These are phyloP conservation scores for Pestalotiopsis sp. DNA, from an alignment of 2,329 filamentous ascomycete genomes.

Conservation along the genomic window DNA sequence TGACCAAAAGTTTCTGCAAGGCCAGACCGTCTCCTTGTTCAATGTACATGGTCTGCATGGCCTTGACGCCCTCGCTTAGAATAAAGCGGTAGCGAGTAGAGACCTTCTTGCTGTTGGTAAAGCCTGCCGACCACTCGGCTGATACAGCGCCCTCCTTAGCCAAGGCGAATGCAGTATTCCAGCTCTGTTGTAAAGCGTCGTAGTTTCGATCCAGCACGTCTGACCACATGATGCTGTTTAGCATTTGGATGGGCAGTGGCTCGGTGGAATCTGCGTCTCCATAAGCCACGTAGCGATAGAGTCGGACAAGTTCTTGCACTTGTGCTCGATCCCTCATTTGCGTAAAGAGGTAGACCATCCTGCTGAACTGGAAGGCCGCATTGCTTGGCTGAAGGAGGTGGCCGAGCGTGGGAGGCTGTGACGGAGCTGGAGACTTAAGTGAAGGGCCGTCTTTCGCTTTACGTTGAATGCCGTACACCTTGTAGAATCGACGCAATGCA, in stretches of 20 bases:
- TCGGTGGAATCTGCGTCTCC: slow-evolving; percentile 30
- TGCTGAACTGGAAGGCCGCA: slow-evolving; percentile 35
- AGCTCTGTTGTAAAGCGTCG: slow-evolving; percentile 63
- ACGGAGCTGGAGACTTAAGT: neutral
- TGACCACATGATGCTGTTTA: slow-evolving; percentile 68
- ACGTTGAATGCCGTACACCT: slow-evolving; percentile 3
- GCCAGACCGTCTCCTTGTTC: slow-evolving; percentile 41
- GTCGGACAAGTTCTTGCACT: slow-evolving; percentile 55
- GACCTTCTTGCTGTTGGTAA: slow-evolving; percentile 38
- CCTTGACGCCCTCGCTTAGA: slow-evolving; percentile 47
- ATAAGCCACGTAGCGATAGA: slow-evolving; percentile 47
- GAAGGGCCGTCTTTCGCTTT: neutral
- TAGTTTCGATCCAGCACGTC: slow-evolving; percentile 59
- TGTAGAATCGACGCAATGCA: slow-evolving; percentile 9
- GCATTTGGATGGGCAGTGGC: slow-evolving; percentile 52
- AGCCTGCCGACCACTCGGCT: slow-evolving; percentile 20
- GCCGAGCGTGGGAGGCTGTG: neutral
- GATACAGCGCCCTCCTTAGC: slow-evolving; percentile 45
- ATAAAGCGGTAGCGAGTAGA: slow-evolving; percentile 54
- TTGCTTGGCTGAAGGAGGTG: neutral
- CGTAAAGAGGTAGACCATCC: slow-evolving; percentile 39
- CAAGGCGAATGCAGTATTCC: slow-evolving; percentile 60
- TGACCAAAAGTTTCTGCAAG: slow-evolving; percentile 50
- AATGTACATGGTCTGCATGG: slow-evolving; percentile 47
- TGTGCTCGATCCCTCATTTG: slow-evolving; percentile 51